phyloP scores from a whole-genome alignment of 768 basidiomycete species.

The Mycena metata region DNA sequence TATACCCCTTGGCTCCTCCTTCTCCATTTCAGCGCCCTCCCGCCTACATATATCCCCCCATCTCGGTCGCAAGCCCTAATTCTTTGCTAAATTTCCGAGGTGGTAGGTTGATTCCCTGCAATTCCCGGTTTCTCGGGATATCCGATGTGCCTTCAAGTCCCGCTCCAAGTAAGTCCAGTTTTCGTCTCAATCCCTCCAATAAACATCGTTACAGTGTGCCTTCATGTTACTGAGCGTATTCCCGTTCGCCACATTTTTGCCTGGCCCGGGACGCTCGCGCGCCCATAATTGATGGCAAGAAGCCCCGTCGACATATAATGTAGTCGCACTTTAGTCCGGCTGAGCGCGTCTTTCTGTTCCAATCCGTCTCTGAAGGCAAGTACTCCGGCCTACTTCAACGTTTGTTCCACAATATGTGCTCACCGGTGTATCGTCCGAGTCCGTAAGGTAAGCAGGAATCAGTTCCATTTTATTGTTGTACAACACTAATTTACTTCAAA shows the following conservation, averaged over 20 bases:
- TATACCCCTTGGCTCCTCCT: not conserved
- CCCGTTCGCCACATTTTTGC: no score
- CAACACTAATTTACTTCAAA: slow-evolving; percentile 30
- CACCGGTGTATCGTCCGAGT: no score
- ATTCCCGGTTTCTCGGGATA: slow-evolving; percentile 27
- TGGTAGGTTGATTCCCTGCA: not conserved
- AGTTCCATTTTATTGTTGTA: slow-evolving; percentile 14
- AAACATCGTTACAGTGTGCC: not conserved
- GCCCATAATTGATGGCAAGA: slow-evolving; percentile 11
- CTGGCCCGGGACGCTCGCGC: slow-evolving; percentile 1
- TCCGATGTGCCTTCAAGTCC: not conserved
- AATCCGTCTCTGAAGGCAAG: no score
- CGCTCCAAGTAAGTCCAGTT: not conserved
- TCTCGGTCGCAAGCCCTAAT: not conserved
- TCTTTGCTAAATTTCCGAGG: not conserved
- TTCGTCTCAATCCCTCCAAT: not conserved
- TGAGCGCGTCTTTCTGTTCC: no score
- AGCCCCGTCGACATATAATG: not conserved
- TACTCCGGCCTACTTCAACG: not conserved
- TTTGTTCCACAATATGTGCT: no score
- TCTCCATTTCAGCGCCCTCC: not conserved
- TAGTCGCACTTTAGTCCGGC: not conserved
- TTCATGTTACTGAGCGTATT: not conserved
- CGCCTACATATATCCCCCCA: not conserved
- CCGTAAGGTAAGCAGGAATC: slow-evolving; percentile 16